Percentiles rank a stretch among this genome's conserved stretches.
Conservation (phyloP, 345 rosid genomes). For the Dipteronia dyeriana region DNA sequence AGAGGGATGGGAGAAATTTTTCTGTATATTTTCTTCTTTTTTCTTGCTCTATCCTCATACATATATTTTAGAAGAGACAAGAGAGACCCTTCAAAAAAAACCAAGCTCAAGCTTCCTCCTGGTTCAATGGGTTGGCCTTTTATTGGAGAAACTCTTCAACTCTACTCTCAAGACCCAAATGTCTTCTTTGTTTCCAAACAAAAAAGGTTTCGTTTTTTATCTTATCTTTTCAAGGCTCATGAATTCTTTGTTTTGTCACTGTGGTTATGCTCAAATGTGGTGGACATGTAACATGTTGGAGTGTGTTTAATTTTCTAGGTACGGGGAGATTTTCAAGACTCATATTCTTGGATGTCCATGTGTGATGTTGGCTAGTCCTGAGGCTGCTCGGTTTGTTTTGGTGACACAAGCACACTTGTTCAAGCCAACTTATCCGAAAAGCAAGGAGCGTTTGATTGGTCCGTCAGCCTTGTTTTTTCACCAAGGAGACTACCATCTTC, state of each 20-base stretch:
- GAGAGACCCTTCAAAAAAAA: constrained; percentile 19
- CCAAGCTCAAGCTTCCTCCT: constrained; percentile 61
- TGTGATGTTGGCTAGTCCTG: constrained; percentile 90
- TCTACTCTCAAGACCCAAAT: constrained; percentile 70
- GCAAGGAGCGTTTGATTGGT: constrained; percentile 85
- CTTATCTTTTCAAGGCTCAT: background rate
- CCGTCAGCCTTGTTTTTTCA: constrained; percentile 86
- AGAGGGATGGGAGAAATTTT: constrained; percentile 31
- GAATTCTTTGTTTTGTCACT: background rate
- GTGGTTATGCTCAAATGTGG: constrained; percentile 2
- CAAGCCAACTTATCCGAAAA: constrained; percentile 90
- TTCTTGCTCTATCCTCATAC: constrained; percentile 21
- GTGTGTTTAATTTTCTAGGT: constrained; percentile 34
- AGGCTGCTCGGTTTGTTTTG: constrained; percentile 77
- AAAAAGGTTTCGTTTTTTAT: constrained; percentile 39
- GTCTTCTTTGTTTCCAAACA: constrained; percentile 58
- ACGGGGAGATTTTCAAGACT: constrained; percentile 92
- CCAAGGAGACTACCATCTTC: constrained; percentile 77
- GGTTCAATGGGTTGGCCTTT: constrained; percentile 82
- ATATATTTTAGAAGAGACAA: constrained; percentile 23
- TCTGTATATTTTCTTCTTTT: constrained; percentile 25
- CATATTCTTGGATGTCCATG: constrained; percentile 89
- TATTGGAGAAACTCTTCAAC: constrained; percentile 70
- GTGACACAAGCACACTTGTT: constrained; percentile 72
- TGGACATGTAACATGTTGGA: no score